phyloP scores from a whole-genome alignment of 352 stramenopile genomes.

The Globisporangium apiculatum region DNA sequence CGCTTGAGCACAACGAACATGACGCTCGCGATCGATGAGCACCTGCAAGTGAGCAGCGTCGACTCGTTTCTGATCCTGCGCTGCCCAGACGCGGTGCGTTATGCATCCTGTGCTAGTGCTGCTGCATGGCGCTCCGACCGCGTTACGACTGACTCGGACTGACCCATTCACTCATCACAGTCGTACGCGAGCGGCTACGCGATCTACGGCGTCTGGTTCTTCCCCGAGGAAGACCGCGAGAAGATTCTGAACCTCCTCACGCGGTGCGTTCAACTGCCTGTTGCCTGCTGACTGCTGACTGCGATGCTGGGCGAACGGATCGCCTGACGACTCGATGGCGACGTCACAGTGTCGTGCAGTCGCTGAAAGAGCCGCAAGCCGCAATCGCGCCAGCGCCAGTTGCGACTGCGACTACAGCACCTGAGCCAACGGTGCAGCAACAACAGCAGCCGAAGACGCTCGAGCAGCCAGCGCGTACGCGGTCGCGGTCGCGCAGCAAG shows the following conservation, averaged over 20 bases:
- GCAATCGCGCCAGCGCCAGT: slow-evolving; percentile 3
- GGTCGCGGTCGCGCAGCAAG: slow-evolving; percentile 49
- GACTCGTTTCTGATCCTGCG: slow-evolving; percentile 84
- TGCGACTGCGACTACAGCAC: not conserved
- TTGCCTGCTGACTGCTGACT: no score
- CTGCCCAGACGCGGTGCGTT: slow-evolving; percentile 44
- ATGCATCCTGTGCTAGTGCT: no score
- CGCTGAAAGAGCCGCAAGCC: slow-evolving; percentile 35
- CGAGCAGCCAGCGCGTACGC: slow-evolving; percentile 19
- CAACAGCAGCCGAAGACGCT: slow-evolving; percentile 20
- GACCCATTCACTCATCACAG: slow-evolving; percentile 9
- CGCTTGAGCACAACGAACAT: slow-evolving; percentile 86
- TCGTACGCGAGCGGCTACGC: slow-evolving; percentile 51
- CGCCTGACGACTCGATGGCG: no score
- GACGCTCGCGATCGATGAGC: slow-evolving; percentile 61
- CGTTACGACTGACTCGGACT: no score
- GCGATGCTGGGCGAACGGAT: no score
- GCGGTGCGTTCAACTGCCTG: slow-evolving; percentile 24
- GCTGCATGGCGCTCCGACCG: no score
- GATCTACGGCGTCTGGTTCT: slow-evolving; percentile 87
- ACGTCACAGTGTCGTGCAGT: slow-evolving; percentile 45
- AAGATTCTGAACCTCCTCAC: slow-evolving; percentile 74
- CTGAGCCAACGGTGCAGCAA: slow-evolving; percentile 14
- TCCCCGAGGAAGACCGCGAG: slow-evolving; percentile 74
- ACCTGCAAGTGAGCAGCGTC: slow-evolving; percentile 74